Evolutionary conservation across 257 asterid species (phyloP), one percentile per base, ranked within the genome.

Genomic region (Oldenlandia corymbosa): DNA sequence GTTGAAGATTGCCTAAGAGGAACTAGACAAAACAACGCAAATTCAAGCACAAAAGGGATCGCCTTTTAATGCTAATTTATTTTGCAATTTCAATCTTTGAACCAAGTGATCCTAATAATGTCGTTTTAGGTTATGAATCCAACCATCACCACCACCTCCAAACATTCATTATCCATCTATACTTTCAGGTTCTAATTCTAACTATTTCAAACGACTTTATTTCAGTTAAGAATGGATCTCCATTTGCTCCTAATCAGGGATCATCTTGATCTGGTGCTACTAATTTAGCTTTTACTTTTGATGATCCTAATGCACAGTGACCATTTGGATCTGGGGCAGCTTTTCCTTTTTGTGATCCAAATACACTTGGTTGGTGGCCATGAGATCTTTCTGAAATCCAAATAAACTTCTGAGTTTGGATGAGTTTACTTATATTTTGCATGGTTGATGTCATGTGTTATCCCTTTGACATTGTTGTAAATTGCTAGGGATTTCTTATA

Each of bases 1-100:
- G 1, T 7, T 74, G 41, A 64, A 48, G 14, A 56, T 20, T 7
- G 68, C 71, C 12, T 10, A 62, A 59, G 51, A 68, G 17, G 37
- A 12, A 1, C 54, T 74, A 16, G 26, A 43, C 14, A 31, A 50
- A 31, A 45, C 43, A 0, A 49, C 51, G 13, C 43, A 23, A 23
- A 16, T 23, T 13, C 49, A 51, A 53, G 64, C 58, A 30, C 34
- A 64, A 7, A 24, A 58, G n/a, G 10, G 24, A 2, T 49, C 48
- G 63, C 32, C 21, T 8, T 53, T 42, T 6, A 21, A 8, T 30
- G 12, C 60, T 5, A 16, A 16, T 11, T 1, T 6, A 2, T 6
- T 28, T 30, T 24, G 41, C 16, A 30, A 28, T 31, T 16, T 45
- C 50, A 45, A 14, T 45, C 9, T 12, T 21, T 20, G 3, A 18